Evolutionary conservation across 2,329 filamentous ascomycete genomes (phyloP).

Genomic region (Aspergillus hiratsukae): DNA sequence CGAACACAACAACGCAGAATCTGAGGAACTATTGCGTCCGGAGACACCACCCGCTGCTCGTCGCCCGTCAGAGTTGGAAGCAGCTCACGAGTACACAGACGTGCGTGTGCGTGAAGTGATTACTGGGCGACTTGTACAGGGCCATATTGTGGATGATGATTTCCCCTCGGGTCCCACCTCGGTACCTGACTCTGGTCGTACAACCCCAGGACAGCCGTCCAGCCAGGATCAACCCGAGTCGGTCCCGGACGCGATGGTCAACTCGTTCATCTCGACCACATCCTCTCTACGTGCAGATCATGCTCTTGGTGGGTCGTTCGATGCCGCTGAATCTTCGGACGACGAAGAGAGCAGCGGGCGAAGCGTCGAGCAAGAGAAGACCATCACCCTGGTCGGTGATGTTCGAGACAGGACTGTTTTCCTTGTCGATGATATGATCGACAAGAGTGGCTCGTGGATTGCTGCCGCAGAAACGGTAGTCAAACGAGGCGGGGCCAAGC

Average conservation of each 20-base stretch:
- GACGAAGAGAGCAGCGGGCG: slow-evolving; percentile 58
- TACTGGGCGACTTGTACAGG: slow-evolving; percentile 83
- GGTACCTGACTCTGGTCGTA: slow-evolving; percentile 59
- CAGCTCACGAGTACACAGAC: slow-evolving; percentile 63
- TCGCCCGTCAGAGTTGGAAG: slow-evolving; percentile 42
- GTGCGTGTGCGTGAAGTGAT: slow-evolving; percentile 83
- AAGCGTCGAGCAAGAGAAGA: slow-evolving; percentile 78
- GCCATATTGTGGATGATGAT: slow-evolving; percentile 92
- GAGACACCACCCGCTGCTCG: slow-evolving; percentile 37
- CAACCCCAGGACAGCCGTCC: slow-evolving; percentile 45
- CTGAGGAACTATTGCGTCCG: slow-evolving; percentile 29
- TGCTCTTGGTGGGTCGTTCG: slow-evolving; percentile 76
- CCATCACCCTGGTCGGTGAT: slow-evolving; percentile 95
- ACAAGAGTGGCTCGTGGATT: slow-evolving; percentile 95
- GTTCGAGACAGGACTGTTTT: slow-evolving; percentile 84
- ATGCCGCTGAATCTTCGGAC: slow-evolving; percentile 85
- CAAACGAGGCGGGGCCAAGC: slow-evolving; percentile 84
- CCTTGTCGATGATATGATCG: slow-evolving; percentile 98
- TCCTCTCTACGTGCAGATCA: slow-evolving; percentile 67
- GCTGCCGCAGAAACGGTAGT: slow-evolving; percentile 94
- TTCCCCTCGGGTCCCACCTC: slow-evolving; percentile 68
- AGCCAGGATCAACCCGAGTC: slow-evolving; percentile 46
- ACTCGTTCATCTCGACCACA: slow-evolving; percentile 72
- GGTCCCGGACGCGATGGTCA: slow-evolving; percentile 81
- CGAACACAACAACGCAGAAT: slow-evolving; percentile 20